Base-by-base conservation (phyloP, 2,329 filamentous ascomycete species). In the Sporothrix luriei region DNA sequence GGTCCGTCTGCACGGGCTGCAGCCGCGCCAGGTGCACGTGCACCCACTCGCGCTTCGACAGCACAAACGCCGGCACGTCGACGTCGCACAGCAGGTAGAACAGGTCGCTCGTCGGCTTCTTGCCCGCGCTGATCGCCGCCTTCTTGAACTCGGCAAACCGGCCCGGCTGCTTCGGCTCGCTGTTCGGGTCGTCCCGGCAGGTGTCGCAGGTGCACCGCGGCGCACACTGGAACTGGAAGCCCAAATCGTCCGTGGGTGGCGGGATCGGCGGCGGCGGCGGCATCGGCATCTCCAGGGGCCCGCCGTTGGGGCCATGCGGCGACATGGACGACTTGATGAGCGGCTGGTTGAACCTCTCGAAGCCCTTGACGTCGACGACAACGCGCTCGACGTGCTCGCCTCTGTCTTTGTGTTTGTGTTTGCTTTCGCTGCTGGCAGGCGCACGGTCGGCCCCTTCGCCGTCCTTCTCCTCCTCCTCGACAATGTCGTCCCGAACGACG, bases 61-160 rank as follows among this genome's bases (percentile, higher is more conserved):
- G 78, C 69, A 84, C 76, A 73, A 84, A 84, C 0, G 80, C 83
- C 0, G 82, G 79, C 57, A 84, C 80, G n/a, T 79, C 40, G 77
- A 61, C 59, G 82, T 82, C 79, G 66, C 82, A 74, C 21, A 81
- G 77, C 3, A 81, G 74, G 71, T 80, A 84, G 76, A 83, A 84
- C 6, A 84, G 75, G 3, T 84, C 80, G 57, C 73, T 80, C 1
- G 75, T 72, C 0, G 83, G 82, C 1, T 79, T 77, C 1, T 72
- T 69, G 72, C 81, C 77, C 4, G 57, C 70, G 1, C 73, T 74
- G 4, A 82, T 81, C 52, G 81, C 74, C 19, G 81, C 75, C 52
- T 80, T 78, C 65, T 83, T 80, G 54, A 84, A 83, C 57, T 75
- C 76, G 19, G 78, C 74, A 54, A 80, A 83, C 0, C 76, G 75